phyloP scores from a whole-genome alignment of 768 basidiomycete species.

The Lactarius tabidus region DNA sequence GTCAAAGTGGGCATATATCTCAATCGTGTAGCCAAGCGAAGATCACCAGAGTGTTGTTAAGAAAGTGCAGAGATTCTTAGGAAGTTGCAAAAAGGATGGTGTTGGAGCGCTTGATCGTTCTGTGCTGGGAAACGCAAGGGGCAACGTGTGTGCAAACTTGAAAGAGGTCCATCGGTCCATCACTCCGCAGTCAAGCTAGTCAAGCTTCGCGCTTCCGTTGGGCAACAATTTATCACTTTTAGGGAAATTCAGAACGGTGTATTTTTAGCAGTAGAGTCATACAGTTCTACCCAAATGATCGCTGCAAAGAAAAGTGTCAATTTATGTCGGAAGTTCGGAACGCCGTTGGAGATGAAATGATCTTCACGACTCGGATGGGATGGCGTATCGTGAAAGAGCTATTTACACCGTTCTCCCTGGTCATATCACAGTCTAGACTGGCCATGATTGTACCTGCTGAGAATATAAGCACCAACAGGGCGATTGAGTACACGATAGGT shows the following conservation, averaged over 20 bases:
- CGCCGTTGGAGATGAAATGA: background rate
- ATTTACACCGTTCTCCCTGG: background rate
- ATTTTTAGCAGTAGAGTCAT: background rate
- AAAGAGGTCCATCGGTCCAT: background rate
- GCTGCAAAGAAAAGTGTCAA: background rate
- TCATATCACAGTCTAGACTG: background rate
- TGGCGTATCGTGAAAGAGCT: too few relatives aligned
- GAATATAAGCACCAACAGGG: background rate
- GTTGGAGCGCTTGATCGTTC: too few relatives aligned
- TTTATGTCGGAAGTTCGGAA: background rate
- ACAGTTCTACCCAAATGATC: background rate
- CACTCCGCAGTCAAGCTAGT: background rate
- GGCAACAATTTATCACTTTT: background rate
- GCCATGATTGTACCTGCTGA: background rate
- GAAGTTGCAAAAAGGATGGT: background rate
- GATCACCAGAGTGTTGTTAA: background rate
- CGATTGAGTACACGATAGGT: background rate
- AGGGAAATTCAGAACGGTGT: background rate
- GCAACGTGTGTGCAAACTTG: background rate
- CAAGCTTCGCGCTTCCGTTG: background rate
- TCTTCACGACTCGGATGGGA: too few relatives aligned
- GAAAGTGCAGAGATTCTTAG: background rate
- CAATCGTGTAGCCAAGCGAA: background rate
- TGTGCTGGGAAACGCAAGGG: too few relatives aligned
- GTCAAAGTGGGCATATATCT: background rate